Conservation (phyloP, 768 basidiomycete species). For the Leccinum sublutescens region DNA sequence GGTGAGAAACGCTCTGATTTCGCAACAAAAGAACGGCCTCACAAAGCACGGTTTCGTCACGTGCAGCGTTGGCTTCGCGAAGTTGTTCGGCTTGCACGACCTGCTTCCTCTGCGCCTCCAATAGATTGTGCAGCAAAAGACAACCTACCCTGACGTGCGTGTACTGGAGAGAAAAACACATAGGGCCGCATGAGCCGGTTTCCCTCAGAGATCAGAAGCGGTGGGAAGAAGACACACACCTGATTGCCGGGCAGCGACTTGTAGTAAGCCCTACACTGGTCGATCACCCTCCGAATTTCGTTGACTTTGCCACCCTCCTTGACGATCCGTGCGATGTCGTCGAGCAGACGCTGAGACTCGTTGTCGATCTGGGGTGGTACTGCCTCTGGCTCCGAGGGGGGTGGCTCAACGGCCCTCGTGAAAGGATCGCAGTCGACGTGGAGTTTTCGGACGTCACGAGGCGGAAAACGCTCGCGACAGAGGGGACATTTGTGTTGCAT, state of each 20-base stretch:
- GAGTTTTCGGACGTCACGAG: constrained; percentile 47
- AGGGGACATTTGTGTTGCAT: constrained; percentile 55
- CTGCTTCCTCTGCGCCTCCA: too few relatives aligned
- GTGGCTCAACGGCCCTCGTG: constrained; percentile 13
- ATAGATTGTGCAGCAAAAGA: too few relatives aligned
- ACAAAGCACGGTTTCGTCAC: constrained; percentile 35
- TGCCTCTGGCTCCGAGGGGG: constrained; percentile 26
- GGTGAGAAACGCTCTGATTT: constrained; percentile 5
- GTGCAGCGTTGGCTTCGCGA: too few relatives aligned
- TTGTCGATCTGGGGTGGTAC: constrained; percentile 32
- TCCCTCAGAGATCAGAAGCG: constrained; percentile 7
- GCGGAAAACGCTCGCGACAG: constrained; percentile 55
- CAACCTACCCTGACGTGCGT: too few relatives aligned
- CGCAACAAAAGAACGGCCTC: constrained; percentile 1
- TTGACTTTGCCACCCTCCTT: constrained; percentile 55
- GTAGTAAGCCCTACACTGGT: constrained; percentile 50
- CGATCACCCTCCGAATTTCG: constrained; percentile 48
- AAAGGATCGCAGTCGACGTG: constrained; percentile 55
- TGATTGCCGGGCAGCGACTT: constrained; percentile 43
- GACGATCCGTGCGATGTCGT: constrained; percentile 52
- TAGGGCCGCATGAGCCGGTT: constrained; percentile 6
- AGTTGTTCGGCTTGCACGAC: too few relatives aligned
- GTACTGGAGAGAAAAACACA: not conserved
- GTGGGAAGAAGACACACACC: constrained; percentile 33
- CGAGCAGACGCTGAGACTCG: constrained; percentile 52